Evolutionary conservation across 208 protist genomes (phyloP), one percentile per base, ranked within the genome.

Genomic region (Trypanosoma cruzi): DNA sequence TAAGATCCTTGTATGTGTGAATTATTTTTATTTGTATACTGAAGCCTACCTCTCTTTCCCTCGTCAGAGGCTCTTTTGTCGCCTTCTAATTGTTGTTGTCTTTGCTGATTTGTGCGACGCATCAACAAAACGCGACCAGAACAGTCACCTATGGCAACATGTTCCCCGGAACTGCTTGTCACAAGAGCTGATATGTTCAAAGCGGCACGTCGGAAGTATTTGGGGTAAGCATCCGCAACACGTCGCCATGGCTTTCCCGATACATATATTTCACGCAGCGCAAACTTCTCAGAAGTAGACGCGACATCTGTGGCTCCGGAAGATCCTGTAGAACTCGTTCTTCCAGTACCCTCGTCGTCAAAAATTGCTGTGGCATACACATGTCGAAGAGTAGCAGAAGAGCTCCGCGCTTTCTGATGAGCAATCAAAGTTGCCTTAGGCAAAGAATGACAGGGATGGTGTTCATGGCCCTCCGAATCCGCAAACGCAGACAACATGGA

Each of bases 101-200:
- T 57, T 18, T 77, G 64, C 14, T 66, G 52, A 24, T 52, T 52
- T 52, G 24, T 26, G 16, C 84, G 80, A 54, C 77, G 77, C 89
- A 94, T 86, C 48, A 96, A 84, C 32, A 80, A 70, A 11, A 96
- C 77, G 29, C 79, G 77, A 37, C 92, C 92, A 13, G 81, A 80
- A 71, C 85, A 75, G 61, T 96, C 89, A 16, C 92, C 92, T 1
- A 92, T 73, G 11, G 92, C 92, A 22, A 93, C 81, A 59, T 92
- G 79, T 44, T 89, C 85, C 5, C 83, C 84, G 13, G 75, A 85
- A 26, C 61, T 68, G 64, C 56, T 75, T 40, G 44, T 78, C 20
- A 84, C 78, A 22, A 96, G 71, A 5, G 88, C 74, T 20, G 92
- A 90, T 40, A 96, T 66, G 72, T 87, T 88, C 71, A 82, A 71